Evolutionary conservation across 2,329 filamentous ascomycete genomes (phyloP), one percentile per base, ranked within the genome.

Genomic region (Aspergillus pseudotamarii): DNA sequence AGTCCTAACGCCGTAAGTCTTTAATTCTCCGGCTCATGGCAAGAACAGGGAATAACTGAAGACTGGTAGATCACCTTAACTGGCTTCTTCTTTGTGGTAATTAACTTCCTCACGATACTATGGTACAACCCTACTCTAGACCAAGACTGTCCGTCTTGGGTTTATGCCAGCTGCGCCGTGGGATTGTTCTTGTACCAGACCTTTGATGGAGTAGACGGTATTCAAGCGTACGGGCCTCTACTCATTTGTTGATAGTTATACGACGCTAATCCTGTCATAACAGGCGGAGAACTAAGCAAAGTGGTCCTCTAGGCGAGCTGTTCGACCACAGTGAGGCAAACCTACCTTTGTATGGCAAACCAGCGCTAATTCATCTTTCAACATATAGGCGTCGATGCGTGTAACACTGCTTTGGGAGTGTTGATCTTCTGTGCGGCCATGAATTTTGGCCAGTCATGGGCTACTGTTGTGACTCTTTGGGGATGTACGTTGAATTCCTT

Each of bases 131-230:
- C 95, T n/a, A 91, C 88, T 0, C 85, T 99, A 55, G 94, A 98
- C 79, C 90, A 92, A 78, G 92, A 99, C 77, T 98, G 94, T 76
- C 95, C 95, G 11, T 77, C 87, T 1, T 99, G 95, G 95, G 94
- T 99, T 19, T 99, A 99, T 83, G 91, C 90, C 69, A 91, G 88
- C 73, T 99, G 94, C 92, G 90, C 94, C 4, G 79, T 91, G 36
- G 95, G 95, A 2, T 81, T 99, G 69, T 97, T 98, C 77, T 79
- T 98, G 58, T 99, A 99, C 80, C 95, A 99, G 85, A 98, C 94
- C 1, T 97, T 99, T 80, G 95, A 99, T 80, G 95, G 94, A 2
- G 93, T 98, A 30, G 95, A 99, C 79, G 95, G 95, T 58, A 87
- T 91, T 34, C 95, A 99, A 78, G 95, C 95, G 89, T 93, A 84